Evolutionary conservation across 1,284 basidiomycete genomes (phyloP).

Genomic region (Fomitopsis schrenkii): DNA sequence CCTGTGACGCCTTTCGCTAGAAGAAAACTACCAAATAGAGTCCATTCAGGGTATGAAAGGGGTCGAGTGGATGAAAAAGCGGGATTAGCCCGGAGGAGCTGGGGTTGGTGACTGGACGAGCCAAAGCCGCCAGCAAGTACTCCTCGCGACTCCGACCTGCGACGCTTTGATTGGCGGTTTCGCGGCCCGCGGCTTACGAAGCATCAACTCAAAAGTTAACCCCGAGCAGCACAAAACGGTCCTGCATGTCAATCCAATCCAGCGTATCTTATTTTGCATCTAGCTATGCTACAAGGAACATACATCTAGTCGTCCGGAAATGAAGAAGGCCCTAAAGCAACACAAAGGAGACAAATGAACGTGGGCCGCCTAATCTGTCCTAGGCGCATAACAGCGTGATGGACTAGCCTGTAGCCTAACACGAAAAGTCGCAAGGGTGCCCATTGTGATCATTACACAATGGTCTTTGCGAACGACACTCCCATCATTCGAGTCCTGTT

Average conservation of each 20-base stretch:
- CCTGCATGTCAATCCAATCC: background rate
- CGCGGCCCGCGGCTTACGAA: conserved; percentile 20
- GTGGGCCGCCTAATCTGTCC: background rate
- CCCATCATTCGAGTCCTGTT: background rate
- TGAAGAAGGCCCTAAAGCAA: background rate
- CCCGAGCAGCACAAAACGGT: background rate
- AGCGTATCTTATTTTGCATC: background rate
- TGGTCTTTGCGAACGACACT: conserved; percentile 9
- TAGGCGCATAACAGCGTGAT: background rate
- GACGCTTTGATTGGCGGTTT: conserved; percentile 20
- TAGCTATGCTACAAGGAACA: background rate
- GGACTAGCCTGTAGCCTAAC: background rate
- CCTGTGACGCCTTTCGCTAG: conserved; percentile 21
- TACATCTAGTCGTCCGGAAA: background rate
- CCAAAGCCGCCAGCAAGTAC: conserved; percentile 10
- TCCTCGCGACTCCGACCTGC: conserved; percentile 14
- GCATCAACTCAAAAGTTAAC: conserved; percentile 4
- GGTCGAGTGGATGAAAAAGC: conserved; percentile 5
- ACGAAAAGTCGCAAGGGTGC: background rate
- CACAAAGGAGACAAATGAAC: background rate
- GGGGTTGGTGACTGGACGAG: conserved; percentile 14
- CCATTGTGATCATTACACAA: conserved; percentile 2
- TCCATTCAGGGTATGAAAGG: conserved; percentile 22
- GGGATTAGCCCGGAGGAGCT: conserved; percentile 20
- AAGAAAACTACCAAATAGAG: conserved; percentile 20